Percentiles rank a stretch among this genome's conserved stretches.
These are phyloP conservation scores for Graphilbum fragrans DNA, from an alignment of 2,329 filamentous ascomycete genomes.

Conservation along the genomic window DNA sequence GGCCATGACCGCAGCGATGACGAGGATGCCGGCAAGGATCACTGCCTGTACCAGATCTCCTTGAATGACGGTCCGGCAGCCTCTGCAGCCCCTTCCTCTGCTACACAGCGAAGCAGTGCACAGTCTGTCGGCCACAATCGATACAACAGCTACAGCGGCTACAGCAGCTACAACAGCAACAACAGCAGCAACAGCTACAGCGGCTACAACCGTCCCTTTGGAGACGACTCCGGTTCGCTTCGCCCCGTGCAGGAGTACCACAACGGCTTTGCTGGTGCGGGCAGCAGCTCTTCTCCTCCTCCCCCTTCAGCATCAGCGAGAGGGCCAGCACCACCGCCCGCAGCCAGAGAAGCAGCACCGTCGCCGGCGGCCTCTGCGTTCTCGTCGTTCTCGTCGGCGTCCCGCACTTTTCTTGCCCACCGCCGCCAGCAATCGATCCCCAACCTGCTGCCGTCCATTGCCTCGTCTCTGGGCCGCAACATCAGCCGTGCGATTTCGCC, in stretches of 20 bases:
- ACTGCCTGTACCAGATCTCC: neutral
- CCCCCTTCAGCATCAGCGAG: neutral
- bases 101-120: too few relatives aligned
- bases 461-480: constrained; percentile 8
- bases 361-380: constrained; percentile 3
- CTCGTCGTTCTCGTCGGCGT: constrained; percentile 9
- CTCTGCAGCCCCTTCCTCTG: neutral
- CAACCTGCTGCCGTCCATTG: constrained; percentile 18
- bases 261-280: constrained; percentile 17
- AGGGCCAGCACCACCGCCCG: neutral
- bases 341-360: neutral
- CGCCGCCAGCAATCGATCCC: constrained; percentile 23
- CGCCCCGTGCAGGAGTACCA: constrained; percentile 20
- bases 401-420: constrained; percentile 14
- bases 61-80: neutral
- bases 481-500: constrained; percentile 11
- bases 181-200: neutral
- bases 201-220: neutral
- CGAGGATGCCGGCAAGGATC: neutral
- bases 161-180: neutral
- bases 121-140: too few relatives aligned
- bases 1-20: neutral
- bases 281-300: neutral
- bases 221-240: constrained; percentile 1
- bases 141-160: neutral